Percentiles rank a stretch among this genome's conserved stretches.
Evolutionary conservation across 768 basidiomycete genomes (phyloP).

Genomic region (Kwoniella bestiolae): DNA sequence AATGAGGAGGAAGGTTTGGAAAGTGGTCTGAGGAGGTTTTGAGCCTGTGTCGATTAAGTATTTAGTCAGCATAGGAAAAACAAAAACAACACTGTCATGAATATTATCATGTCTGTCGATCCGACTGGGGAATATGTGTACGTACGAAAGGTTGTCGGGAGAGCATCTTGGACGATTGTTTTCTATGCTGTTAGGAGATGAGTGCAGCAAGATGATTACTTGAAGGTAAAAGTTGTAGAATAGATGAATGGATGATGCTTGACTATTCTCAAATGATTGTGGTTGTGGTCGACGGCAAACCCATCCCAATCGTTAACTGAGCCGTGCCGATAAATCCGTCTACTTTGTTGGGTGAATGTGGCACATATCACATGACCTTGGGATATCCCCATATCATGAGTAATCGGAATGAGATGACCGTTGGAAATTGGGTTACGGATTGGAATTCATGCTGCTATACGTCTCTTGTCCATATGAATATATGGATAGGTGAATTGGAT

Average conservation of each 20-base stretch:
- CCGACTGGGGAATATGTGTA: neutral
- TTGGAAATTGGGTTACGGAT: neutral
- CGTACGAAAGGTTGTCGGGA: slow-evolving; percentile 26
- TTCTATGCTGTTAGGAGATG: neutral
- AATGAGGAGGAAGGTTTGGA: slow-evolving; percentile 48
- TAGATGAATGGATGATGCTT: neutral
- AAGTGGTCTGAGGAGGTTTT: slow-evolving; percentile 51
- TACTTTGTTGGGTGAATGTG: slow-evolving; percentile 3
- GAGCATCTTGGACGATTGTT: slow-evolving; percentile 16
- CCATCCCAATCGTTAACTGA: neutral
- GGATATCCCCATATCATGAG: neutral
- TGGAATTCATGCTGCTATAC: too few species aligned
- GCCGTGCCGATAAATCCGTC: slow-evolving; percentile 21
- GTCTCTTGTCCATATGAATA: too few species aligned
- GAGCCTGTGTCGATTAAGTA: slow-evolving; percentile 22
- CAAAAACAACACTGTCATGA: neutral
- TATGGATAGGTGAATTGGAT: too few species aligned
- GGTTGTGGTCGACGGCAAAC: slow-evolving; percentile 4
- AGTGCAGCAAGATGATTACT: neutral
- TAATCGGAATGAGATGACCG: neutral
- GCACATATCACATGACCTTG: neutral
- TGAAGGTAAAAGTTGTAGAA: neutral
- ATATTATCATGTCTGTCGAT: too few species aligned
- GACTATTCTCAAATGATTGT: too few species aligned
- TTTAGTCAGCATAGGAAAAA: neutral